Evolutionary conservation across 73 alveolate species (phyloP), one percentile per base, ranked within the genome.

Genomic region (Urostyla sp.): DNA sequence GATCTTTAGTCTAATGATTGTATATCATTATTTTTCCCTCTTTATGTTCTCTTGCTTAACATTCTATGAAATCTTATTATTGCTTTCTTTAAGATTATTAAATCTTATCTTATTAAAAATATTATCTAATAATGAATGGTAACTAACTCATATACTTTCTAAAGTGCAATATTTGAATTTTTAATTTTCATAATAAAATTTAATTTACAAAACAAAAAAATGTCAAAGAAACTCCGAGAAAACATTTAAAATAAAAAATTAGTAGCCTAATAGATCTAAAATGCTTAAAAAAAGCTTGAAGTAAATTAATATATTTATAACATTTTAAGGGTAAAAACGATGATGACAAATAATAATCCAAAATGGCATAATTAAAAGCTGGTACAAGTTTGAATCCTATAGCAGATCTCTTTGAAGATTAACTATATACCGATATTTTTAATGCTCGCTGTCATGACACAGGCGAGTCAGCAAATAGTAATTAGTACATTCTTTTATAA

Each of bases 401-500:
- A 18, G 51, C 87, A 32, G 84, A 91, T 15, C 77, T 93, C 0
- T 93, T 91, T 32, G 96, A 93, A 72, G 94, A 89, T 67, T 75
- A 80, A 35, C 92, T 93, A 35, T 72, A 87, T 49, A 88, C 96
- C 16, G 98, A 93, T 73, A 55, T 91, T 26, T 93, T 90, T 72
- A 91, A 90, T 37, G 96, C 96, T 3, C 89, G 98, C 51, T 93
- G 97, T 73, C 98, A 93, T 48, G 97, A 93, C 63, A 91, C 97
- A 18, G 97, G 97, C 30, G 98, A 93, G 37, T 63, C 89, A 27
- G 85, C 91, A 7, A 78, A 87, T 40, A n/a, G 80, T 83, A 83
- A 45, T 32, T 51, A 18, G 20, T 35, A 26, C 32, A 16, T 3
- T 2, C 16, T 34, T 11, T 21, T 18, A 3, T 0, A 3, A 15